Base-by-base conservation (phyloP, 2,329 filamentous ascomycete genomes). In the Aspergillus hiratsukae region DNA sequence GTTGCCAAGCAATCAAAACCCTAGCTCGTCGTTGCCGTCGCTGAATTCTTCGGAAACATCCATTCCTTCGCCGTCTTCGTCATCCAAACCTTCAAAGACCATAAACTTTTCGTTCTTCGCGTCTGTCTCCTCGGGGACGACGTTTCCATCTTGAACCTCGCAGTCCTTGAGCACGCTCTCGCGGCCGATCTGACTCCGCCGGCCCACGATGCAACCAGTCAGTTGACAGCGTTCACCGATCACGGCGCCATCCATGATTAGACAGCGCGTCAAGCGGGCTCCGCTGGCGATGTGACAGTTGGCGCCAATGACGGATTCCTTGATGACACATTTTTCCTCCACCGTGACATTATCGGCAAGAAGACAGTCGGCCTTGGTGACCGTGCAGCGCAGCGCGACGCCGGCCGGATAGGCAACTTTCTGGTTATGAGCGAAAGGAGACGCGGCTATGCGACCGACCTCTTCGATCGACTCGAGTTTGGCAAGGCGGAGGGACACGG, bases 171-270 rank as follows among this genome's bases (percentile, higher is more conserved):
- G 75, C n/a, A 86, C 83, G 5, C 82, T 87, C 8, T 87, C 88
- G 49, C 90, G 89, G n/a, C 93, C 92, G 63, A 99, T 85, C 66
- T 88, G 87, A 62, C 87, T 89, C 59, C 90, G 79, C 67, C 87
- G 85, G 4, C 94, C 94, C 43, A 97, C 76, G 31, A 97, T 89
- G 68, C 92, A 97, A 23, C 90, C 89, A 1, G 89, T 94, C 52
- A 97, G 78, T 72, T 91, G 91, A 68, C 88, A 92, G 46, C 88
- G 87, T 66, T 90, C 89, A 14, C 90, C 92, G 11, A 99, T 82
- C 7, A 90, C 86, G 0, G 90, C 92, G 3, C 90, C 90, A 58
- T 97, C 93, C 91, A 97, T 97, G 21, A 97, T 77, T 49, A 97
- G 75, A 73, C 93, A 97, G 61, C 92, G 84, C n/a, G 86, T 87